These are phyloP conservation scores for Mucor racemosus DNA, from an alignment of 371 early-diverging fungal species.

Conservation along the genomic window DNA sequence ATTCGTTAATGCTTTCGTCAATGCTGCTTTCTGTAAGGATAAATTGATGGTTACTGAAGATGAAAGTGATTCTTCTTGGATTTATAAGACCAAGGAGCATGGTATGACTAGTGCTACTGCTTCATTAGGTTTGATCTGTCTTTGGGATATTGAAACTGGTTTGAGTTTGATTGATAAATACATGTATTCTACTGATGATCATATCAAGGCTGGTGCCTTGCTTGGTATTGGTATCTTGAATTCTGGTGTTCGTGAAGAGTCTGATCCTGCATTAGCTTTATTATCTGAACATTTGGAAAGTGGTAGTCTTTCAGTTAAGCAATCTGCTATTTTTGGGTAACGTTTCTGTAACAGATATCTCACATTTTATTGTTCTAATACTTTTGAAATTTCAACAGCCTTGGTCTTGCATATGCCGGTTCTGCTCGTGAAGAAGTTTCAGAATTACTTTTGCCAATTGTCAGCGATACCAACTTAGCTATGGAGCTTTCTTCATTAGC, in stretches of 20 bases:
- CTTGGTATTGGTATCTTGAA: conserved; percentile 94
- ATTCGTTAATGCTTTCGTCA: conserved; percentile 98
- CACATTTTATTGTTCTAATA: not conserved
- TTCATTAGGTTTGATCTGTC: conserved; percentile 87
- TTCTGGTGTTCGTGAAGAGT: conserved; percentile 87
- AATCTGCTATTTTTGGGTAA: conserved; percentile 77
- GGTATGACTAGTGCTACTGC: conserved; percentile 96
- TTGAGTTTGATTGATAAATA: conserved; percentile 93
- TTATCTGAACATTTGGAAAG: conserved; percentile 84
- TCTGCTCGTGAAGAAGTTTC: conserved; percentile 84
- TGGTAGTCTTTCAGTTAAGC: conserved; percentile 51
- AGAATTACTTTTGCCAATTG: conserved; percentile 83
- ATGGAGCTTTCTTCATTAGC: conserved; percentile 93
- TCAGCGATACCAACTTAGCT: conserved; percentile 81
- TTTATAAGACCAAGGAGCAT: conserved; percentile 96
- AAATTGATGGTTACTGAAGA: conserved; percentile 85
- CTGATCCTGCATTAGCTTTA: conserved; percentile 93
- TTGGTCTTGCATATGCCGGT: conserved; percentile 96
- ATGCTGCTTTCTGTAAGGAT: conserved; percentile 94
- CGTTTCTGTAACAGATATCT: not conserved
- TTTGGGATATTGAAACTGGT: conserved; percentile 95
- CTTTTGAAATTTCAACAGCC: conserved; percentile 42
- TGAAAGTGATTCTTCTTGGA: conserved; percentile 77
- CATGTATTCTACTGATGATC: conserved; percentile 84
- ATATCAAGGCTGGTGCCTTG: conserved; percentile 96